Evolutionary conservation across 2,329 filamentous ascomycete species (phyloP).

Genomic region (Magnaporthales sp.): DNA sequence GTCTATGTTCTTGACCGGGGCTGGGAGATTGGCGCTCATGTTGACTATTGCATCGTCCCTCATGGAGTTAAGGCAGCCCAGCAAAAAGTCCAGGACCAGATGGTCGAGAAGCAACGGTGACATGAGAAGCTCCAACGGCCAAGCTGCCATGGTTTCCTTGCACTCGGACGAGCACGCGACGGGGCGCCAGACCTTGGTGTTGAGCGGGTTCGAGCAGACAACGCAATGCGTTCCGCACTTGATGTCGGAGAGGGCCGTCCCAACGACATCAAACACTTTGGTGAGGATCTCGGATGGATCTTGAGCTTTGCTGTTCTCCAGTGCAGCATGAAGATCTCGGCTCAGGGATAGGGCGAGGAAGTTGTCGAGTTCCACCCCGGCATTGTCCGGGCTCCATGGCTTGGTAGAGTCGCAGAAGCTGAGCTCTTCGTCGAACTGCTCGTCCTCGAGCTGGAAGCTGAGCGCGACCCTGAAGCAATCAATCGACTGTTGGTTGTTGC

Average conservation of each 20-base stretch:
- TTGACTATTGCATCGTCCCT: neutral
- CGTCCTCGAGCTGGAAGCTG: neutral
- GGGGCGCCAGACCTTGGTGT: slow-evolving; percentile 1
- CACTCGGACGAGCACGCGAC: neutral
- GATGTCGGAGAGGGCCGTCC: neutral
- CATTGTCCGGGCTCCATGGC: neutral
- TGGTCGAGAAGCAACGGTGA: slow-evolving; percentile 5
- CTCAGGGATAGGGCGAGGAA: neutral
- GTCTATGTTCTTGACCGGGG: neutral
- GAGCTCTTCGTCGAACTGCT: too few relatives aligned
- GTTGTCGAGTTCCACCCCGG: neutral
- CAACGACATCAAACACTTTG: neutral
- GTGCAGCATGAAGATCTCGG: neutral
- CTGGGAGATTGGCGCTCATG: neutral
- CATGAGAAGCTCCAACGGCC: slow-evolving; percentile 2
- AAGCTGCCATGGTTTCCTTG: neutral
- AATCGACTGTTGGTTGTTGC: too few relatives aligned
- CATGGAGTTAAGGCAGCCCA: neutral
- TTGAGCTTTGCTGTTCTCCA: neutral
- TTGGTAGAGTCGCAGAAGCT: neutral
- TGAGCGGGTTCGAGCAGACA: neutral
- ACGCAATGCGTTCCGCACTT: neutral
- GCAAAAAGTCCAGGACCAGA: slow-evolving; percentile 2
- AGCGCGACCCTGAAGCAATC: neutral
- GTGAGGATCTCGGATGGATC: too few relatives aligned